Evolutionary conservation across 495 filamentous ascomycete species (phyloP), one percentile per base, ranked within the genome.

Genomic region (Thermochaetoides thermophila): DNA sequence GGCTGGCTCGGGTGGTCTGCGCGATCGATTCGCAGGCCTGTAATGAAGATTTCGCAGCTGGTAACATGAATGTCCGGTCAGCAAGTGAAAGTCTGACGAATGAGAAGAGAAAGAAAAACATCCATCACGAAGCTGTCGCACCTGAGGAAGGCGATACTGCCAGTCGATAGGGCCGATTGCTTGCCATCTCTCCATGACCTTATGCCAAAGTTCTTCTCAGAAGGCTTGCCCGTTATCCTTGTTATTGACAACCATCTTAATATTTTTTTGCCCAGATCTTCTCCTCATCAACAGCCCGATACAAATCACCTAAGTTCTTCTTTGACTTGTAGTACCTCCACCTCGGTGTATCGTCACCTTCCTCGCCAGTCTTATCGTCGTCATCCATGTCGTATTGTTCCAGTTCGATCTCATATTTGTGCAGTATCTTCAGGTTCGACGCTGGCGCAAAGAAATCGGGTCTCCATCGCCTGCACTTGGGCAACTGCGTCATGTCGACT

Each of bases 251-350:
- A 44, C 31, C 7, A 46, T 34, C 11, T 54, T 49, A 29, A 81
- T 64, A 31, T 81, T 51, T 5, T n/a, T 69, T 45, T 5, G 48
- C 37, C 54, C 82, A 74, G 39, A 89, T 77, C 32, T 68, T 50
- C 4, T 58, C 59, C 49, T 91, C 84, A 45, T 91, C 73, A 19
- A 92, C 77, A 0, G 66, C 66, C 1, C 81, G 68, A 46, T 78
- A 89, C 1, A 92, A 62, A 23, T 69, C 56, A 0, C 84, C 84
- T 0, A 87, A 64, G 10, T 82, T 56, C 42, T 84, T 84, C 0
- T 69, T 39, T 7, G 75, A 83, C 27, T 55, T 44, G 44, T 91
- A 89, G 42, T 76, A 91, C 11, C 38, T 41, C 23, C 59, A 49
- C 0, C 55, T 53, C 6, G 62, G 59, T 3, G 60, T 54, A 10